phyloP scores from a whole-genome alignment of 2,329 filamentous ascomycete genomes.

The Scopulariopsis brevicaulis region DNA sequence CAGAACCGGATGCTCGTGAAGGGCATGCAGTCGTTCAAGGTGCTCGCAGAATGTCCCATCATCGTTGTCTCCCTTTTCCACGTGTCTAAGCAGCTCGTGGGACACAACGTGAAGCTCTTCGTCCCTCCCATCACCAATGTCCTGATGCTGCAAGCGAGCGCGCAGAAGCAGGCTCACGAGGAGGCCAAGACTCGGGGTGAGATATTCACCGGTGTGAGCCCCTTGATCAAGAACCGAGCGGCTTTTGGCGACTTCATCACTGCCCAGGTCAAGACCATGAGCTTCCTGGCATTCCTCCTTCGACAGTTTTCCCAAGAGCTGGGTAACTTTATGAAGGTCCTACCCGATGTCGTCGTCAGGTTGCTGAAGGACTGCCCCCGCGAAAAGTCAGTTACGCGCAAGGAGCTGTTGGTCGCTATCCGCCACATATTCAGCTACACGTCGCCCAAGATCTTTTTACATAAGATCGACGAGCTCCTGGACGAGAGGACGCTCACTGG shows the following conservation, averaged over 20 bases:
- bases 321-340: conserved; percentile 71
- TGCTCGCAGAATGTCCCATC: conserved; percentile 93
- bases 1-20: conserved; percentile 72
- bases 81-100: conserved; percentile 70
- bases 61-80: conserved; percentile 98
- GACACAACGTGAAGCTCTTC: conserved; percentile 80
- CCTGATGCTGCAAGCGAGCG: conserved; percentile 77
- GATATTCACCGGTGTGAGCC: conserved; percentile 87
- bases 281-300: conserved; percentile 87
- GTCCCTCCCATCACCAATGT: conserved; percentile 90
- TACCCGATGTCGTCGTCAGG: conserved; percentile 84
- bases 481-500: conserved; percentile 92
- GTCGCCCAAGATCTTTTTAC: conserved; percentile 86
- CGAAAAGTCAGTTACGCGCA: conserved; percentile 86
- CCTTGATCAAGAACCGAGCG: conserved; percentile 82
- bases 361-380: conserved; percentile 87
- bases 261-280: conserved; percentile 98
- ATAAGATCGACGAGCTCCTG: conserved; percentile 87
- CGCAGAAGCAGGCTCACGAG: conserved; percentile 82
- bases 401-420: conserved; percentile 92
- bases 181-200: conserved; percentile 70
- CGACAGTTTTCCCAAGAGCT: conserved; percentile 80
- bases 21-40: conserved; percentile 98
- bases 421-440: conserved; percentile 99
- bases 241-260: conserved; percentile 98